Conservation (phyloP, 345 rosid genomes). For the Pseudoturritis turrita region DNA sequence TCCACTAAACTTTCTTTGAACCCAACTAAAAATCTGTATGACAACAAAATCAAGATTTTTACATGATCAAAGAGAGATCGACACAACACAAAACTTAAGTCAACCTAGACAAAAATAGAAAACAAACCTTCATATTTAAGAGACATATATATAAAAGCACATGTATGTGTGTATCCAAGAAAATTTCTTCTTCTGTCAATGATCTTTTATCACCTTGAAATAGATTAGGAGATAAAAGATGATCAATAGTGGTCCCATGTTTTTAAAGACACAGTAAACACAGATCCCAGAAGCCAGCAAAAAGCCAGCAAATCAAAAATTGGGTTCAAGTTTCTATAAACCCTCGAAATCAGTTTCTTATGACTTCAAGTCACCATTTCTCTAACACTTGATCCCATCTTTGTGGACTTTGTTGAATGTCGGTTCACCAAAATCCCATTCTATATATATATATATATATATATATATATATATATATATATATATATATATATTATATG, state of each 20-base stretch:
- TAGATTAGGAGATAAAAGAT: constrained; percentile 19
- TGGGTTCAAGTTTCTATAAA: constrained; percentile 28
- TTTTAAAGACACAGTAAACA: constrained; percentile 26
- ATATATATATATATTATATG: neutral
- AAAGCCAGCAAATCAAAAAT: constrained; percentile 15
- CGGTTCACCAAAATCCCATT: neutral
- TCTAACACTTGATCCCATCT: constrained; percentile 28
- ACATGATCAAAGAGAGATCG: constrained; percentile 1
- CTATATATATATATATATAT: neutral
- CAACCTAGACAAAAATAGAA: neutral
- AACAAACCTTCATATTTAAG: constrained; percentile 29
- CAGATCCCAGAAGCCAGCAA: constrained; percentile 23
- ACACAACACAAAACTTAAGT: neutral
- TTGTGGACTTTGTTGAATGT: constrained; percentile 20
- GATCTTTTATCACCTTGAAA: constrained; percentile 2
- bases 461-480: neutral
- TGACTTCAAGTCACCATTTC: constrained; percentile 26
- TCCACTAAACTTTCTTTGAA: constrained; percentile 55
- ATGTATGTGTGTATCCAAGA: constrained; percentile 20
- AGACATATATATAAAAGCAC: neutral
- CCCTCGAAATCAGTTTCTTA: constrained; percentile 19
- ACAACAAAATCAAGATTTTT: neutral
- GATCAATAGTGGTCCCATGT: constrained; percentile 24
- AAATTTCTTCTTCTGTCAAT: constrained; percentile 29
- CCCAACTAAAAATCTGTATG: constrained; percentile 63